These are phyloP conservation scores for Diplogelasinospora grovesii DNA, from an alignment of 495 filamentous ascomycete species.

Conservation along the genomic window DNA sequence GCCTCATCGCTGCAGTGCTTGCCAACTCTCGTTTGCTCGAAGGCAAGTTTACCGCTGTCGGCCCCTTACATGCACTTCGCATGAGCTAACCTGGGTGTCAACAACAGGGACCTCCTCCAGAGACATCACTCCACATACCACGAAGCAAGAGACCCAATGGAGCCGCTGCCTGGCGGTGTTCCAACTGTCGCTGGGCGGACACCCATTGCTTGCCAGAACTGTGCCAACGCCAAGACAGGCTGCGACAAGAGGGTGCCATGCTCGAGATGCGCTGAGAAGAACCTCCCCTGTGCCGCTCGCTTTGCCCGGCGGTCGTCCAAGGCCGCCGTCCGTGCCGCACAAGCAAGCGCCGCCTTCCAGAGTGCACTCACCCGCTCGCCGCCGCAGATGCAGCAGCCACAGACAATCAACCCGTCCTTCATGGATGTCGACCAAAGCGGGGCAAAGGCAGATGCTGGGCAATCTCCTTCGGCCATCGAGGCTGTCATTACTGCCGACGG, in stretches of 20 bases:
- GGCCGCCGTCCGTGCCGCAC: conserved; percentile 32
- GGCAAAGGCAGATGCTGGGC: conserved; percentile 15
- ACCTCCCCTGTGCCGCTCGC: conserved; percentile 47
- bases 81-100: conserved; percentile 15
- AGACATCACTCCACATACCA: conserved; percentile 50
- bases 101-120: conserved; percentile 50
- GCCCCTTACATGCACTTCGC: not conserved
- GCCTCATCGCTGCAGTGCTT: conserved; percentile 52
- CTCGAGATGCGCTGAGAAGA: conserved; percentile 50
- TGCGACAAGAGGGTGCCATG: conserved; percentile 63
- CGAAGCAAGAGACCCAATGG: conserved; percentile 36
- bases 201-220: conserved; percentile 53
- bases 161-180: conserved; percentile 30
- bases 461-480: conserved; percentile 22
- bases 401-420: conserved; percentile 24
- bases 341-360: conserved; percentile 22
- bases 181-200: conserved; percentile 32
- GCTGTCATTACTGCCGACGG: conserved; percentile 20
- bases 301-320: conserved; percentile 53
- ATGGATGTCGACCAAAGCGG: conserved; percentile 33
- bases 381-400: conserved; percentile 16
- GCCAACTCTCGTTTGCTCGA: conserved; percentile 56
- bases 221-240: conserved; percentile 57
- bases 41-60: conserved; percentile 34
- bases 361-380: conserved; percentile 10